These are phyloP conservation scores for Sporothrix luriei DNA, from an alignment of 2,329 filamentous ascomycete genomes.

Conservation along the genomic window DNA sequence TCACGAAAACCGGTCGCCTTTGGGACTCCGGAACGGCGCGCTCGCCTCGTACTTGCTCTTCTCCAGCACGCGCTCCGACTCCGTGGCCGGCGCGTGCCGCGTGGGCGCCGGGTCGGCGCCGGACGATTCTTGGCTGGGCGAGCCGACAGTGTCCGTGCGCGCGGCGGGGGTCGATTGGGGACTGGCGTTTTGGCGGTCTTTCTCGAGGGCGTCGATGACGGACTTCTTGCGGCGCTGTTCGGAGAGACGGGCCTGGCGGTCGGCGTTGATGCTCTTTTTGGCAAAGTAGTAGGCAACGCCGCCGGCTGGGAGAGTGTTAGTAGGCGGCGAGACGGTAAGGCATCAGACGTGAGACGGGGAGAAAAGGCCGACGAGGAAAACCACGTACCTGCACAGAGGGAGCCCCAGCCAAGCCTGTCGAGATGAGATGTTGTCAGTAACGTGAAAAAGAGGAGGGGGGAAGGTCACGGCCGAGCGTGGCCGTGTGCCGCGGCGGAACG, in stretches of 20 bases:
- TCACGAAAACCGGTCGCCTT: slow-evolving; percentile 82
- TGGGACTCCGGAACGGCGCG: slow-evolving; percentile 73
- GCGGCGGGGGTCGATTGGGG: slow-evolving; percentile 45
- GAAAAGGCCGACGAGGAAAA: slow-evolving; percentile 1
- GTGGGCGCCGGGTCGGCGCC: slow-evolving; percentile 85
- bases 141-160: slow-evolving; percentile 60
- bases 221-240: slow-evolving; percentile 67
- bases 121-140: slow-evolving; percentile 75
- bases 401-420: slow-evolving; percentile 83
- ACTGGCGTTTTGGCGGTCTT: slow-evolving; percentile 40
- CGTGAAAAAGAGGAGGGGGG: slow-evolving; percentile 12
- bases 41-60: slow-evolving; percentile 90
- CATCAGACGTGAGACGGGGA: slow-evolving; percentile 21
- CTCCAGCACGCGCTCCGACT: slow-evolving; percentile 66
- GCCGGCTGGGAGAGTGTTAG: slow-evolving; percentile 61
- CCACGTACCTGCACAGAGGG: slow-evolving; percentile 75
- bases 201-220: slow-evolving; percentile 58
- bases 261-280: slow-evolving; percentile 90
- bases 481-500: not conserved
- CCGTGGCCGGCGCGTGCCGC: slow-evolving; percentile 73
- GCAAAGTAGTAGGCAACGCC: slow-evolving; percentile 94
- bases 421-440: slow-evolving; percentile 14
- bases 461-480: not conserved
- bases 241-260: slow-evolving; percentile 72
- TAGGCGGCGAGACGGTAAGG: not conserved